Evolutionary conservation across 495 filamentous ascomycete species (phyloP).

Genomic region (Daldinia childiae): DNA sequence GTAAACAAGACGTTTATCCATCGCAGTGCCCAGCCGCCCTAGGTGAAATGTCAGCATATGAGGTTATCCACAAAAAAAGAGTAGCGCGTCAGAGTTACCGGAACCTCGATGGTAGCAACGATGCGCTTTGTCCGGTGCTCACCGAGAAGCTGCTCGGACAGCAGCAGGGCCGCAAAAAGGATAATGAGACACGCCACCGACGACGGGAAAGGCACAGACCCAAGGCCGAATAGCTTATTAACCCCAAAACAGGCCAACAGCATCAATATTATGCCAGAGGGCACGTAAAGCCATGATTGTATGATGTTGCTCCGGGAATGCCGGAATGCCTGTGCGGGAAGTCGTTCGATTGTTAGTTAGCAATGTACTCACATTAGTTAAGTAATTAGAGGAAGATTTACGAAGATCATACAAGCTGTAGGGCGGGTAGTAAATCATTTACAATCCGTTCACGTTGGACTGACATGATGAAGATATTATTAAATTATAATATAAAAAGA

Average conservation of each 20-base stretch:
- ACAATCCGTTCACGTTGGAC: not conserved
- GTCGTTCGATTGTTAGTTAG: not conserved
- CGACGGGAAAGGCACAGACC: conserved; percentile 61
- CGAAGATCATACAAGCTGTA: conserved; percentile 25
- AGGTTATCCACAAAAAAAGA: not conserved
- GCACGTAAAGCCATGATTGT: conserved; percentile 60
- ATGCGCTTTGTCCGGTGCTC: conserved; percentile 55
- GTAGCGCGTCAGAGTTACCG: conserved; percentile 46
- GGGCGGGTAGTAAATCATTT: conserved; percentile 25
- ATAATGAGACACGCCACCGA: conserved; percentile 62
- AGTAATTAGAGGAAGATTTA: not conserved
- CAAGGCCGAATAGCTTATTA: conserved; percentile 57
- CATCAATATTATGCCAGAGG: conserved; percentile 56
- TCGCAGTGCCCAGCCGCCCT: conserved; percentile 64
- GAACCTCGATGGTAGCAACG: conserved; percentile 58
- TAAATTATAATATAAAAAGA: not conserved
- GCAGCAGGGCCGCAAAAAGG: conserved; percentile 57
- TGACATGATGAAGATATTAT: conserved; percentile 1
- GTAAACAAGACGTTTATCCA: conserved; percentile 67
- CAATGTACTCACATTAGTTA: not conserved
- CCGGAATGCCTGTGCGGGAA: conserved; percentile 23
- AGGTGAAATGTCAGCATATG: conserved; percentile 1
- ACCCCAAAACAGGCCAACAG: conserved; percentile 63
- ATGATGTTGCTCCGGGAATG: conserved; percentile 45
- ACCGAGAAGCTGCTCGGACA: conserved; percentile 55